These are phyloP conservation scores for Suhomyces kilbournensis DNA, from an alignment of 805 yeast genomes.

Conservation along the genomic window DNA sequence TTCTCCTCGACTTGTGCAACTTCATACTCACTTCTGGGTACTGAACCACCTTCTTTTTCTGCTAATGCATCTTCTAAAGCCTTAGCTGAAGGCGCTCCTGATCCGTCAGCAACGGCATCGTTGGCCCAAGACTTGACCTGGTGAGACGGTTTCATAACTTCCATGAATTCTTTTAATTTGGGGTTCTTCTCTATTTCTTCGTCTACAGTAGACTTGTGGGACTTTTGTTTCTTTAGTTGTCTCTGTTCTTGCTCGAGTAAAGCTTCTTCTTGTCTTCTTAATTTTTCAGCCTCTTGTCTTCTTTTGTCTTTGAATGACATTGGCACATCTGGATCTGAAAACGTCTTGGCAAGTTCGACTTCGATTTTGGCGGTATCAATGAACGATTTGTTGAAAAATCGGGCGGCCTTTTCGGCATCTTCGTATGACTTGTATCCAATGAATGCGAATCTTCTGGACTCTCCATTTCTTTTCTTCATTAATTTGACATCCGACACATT, in stretches of 20 bases:
- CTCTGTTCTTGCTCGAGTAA: conserved; percentile 38
- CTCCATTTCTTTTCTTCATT: conserved; percentile 77
- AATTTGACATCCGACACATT: conserved; percentile 85
- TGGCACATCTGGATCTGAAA: conserved; percentile 81
- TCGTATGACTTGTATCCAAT: conserved; percentile 72
- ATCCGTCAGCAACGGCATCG: conserved; percentile 48
- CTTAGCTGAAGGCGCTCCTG: conserved; percentile 44
- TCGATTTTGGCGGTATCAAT: conserved; percentile 78
- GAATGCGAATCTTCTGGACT: conserved; percentile 90
- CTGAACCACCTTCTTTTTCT: conserved; percentile 15
- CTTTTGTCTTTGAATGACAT: conserved; percentile 47
- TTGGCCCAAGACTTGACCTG: conserved; percentile 75
- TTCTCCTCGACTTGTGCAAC: conserved; percentile 41
- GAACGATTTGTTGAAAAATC: conserved; percentile 71
- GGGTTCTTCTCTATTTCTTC: conserved; percentile 63
- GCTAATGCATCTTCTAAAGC: conserved; percentile 44
- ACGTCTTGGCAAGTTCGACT: conserved; percentile 80
- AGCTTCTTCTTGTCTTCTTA: conserved; percentile 41
- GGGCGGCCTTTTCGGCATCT: conserved; percentile 78
- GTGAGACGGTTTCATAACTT: conserved; percentile 74
- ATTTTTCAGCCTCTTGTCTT: conserved; percentile 44
- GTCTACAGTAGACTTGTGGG: conserved; percentile 43
- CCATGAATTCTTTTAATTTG: conserved; percentile 74
- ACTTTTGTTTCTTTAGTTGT: conserved; percentile 36
- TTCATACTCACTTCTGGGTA: conserved; percentile 16